Base-by-base conservation (phyloP, 148 eudicot species). In the Hydrangea macrophylla region DNA sequence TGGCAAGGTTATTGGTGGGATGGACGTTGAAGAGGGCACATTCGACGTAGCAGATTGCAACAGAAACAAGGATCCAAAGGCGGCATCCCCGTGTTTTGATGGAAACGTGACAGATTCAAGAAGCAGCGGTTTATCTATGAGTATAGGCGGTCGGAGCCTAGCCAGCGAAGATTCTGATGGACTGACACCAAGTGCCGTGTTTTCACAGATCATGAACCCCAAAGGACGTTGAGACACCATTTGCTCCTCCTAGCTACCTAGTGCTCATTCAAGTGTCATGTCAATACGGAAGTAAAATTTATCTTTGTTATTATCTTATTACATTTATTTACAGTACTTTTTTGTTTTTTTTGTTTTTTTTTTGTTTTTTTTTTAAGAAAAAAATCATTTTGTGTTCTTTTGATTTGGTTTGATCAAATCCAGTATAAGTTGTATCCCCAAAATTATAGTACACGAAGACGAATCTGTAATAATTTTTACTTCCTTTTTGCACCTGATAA, bases 161-260 rank as follows among this genome's bases (percentile, higher is more conserved):
- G 90, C 86, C 13, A 90, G 98, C 75, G 88, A 78, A 71, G 95
- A 93, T 70, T 93, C 98, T 0, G 92, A 90, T 35, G 96, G 98
- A 33, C 62, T 94, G 70, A 88, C 92, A 7, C 92, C 97, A 6
- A 94, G 98, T 26, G 96, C 92, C 40, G 96, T 90, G 8, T 94
- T 94, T 81, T 94, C 98, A 2, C 97, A 94, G 74, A 94, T 94
- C 2, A 90, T 94, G 96, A 90, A 94, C 73, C 98, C 98, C 0
- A 83, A 85, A 71, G 98, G 98, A 44, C 94, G 98, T 70, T 93
- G 77, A 88, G 64, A 31, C 45, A 9, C 53, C 24, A n/a, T 25
- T 51, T 42, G 48, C 27, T 50, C 30, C 54, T 17, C 70, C 15
- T 62, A 51, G 61, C 45, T 0, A 2, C 17, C 18, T 53, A 55